These are phyloP conservation scores for Didymella sp. DNA, from an alignment of 2,329 filamentous ascomycete species.

Conservation along the genomic window DNA sequence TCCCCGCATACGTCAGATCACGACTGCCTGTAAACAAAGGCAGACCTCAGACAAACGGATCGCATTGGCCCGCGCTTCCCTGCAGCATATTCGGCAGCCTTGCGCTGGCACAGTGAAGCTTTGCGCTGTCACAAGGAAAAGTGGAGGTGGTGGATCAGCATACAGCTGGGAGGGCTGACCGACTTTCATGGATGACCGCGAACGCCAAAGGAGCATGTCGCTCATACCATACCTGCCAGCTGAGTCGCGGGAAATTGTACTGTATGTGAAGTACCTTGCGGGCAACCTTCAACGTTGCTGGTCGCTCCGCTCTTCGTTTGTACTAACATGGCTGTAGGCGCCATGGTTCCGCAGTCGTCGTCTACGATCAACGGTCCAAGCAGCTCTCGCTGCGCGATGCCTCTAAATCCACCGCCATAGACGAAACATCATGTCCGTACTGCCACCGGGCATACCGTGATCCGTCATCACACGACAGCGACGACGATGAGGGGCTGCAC, in stretches of 20 bases:
- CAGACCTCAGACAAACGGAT: constrained; percentile 6
- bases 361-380: constrained; percentile 84
- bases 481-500: constrained; percentile 45
- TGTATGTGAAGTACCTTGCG: constrained; percentile 63
- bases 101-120: constrained; percentile 17
- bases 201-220: constrained; percentile 61
- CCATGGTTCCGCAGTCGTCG: constrained; percentile 89
- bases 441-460: constrained; percentile 76
- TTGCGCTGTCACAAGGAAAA: constrained; percentile 18
- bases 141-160: constrained; percentile 12
- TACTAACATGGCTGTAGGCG: constrained; percentile 64
- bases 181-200: constrained; percentile 40
- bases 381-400: constrained; percentile 81
- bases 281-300: neutral
- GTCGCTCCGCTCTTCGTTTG: neutral
- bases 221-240: constrained; percentile 77
- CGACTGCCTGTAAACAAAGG: constrained; percentile 5
- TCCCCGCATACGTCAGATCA: constrained; percentile 31
- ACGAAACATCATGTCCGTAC: constrained; percentile 80
- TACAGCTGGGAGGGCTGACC: neutral
- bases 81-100: neutral
- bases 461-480: constrained; percentile 44
- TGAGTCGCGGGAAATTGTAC: constrained; percentile 78
- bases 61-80: constrained; percentile 6
- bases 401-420: constrained; percentile 60